Base-by-base conservation (phyloP, 176 grass and related monocot species). In the Triticum dicoccoides region DNA sequence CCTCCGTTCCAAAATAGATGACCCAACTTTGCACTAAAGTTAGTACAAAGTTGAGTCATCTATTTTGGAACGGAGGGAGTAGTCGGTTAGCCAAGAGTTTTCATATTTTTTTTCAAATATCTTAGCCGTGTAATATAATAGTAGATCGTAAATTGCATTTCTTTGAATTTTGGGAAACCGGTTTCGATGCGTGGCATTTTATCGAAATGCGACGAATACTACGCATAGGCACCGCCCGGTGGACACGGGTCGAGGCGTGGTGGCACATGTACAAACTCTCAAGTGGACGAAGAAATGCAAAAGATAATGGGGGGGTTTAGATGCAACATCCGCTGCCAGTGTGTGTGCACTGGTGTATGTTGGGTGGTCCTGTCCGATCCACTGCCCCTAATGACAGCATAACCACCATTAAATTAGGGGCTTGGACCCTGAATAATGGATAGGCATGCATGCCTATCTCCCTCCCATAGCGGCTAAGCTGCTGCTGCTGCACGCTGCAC, bases 371-470 rank as follows among this genome's bases (percentile, higher is more conserved):
- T 59, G 18, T 3, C 54, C 54, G 17, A 21, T 54, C 80, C 84
- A 78, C 3, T 58, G 41, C 4, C 63, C 73, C 81, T 76, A 41
- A 88, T 87, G 89, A 91, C 89, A 88, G 69, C 81, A 87, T 91
- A 91, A 91, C 81, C 81, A 84, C 85, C 76, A 14, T 25, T 84
- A 76, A 69, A 62, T 52, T 69, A 81, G 85, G 85, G 85, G 37
- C 38, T 84, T 51, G 83, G 81, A 7, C 61, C 77, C 27, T 80
- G 25, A 69, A 81, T 71, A 67, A 84, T 84, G 38, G 7, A 49
- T 65, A 80, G 6, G 27, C 29, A 11, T 47, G 61, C 49, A 74
- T 74, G 41, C 12, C 71, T 69, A 77, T 52, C 49, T 73, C 66
- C 65, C 49, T 73, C 66, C 65, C 66, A 9, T 5, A 71, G 62